Percentiles rank a stretch among this genome's conserved stretches.
phyloP scores from a whole-genome alignment of 2,329 filamentous ascomycete genomes.

The Xylaria sp. region DNA sequence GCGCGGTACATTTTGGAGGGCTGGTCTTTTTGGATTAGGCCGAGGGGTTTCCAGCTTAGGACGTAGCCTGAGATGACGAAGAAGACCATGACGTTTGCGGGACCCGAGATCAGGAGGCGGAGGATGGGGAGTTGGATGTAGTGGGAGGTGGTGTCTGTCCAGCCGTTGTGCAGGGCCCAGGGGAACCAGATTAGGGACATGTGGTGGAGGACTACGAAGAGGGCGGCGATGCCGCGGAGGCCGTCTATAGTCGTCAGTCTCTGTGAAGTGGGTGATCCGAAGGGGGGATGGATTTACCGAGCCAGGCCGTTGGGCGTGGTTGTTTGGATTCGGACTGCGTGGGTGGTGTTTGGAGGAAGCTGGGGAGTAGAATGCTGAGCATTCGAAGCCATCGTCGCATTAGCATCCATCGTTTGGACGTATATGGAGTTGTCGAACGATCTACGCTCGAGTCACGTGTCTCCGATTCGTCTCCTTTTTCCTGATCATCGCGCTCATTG shows the following conservation, averaged over 20 bases:
- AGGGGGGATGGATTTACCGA: constrained; percentile 18
- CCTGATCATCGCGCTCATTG: neutral
- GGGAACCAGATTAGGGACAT: constrained; percentile 31
- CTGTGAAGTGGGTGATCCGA: no score
- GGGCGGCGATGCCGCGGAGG: constrained; percentile 49
- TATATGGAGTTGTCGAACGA: neutral
- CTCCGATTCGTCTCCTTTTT: constrained; percentile 14
- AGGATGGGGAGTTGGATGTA: constrained; percentile 35
- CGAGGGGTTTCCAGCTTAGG: constrained; percentile 35
- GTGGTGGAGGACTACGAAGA: constrained; percentile 51
- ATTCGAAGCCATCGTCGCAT: constrained; percentile 2
- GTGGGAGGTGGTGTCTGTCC: constrained; percentile 17
- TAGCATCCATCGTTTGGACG: neutral
- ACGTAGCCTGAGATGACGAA: constrained; percentile 40
- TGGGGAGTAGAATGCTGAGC: constrained; percentile 19
- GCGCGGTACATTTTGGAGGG: constrained; percentile 20
- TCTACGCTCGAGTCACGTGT: neutral
- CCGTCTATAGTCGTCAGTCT: constrained; percentile 37
- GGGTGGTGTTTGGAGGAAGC: constrained; percentile 16
- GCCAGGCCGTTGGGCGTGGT: constrained; percentile 28
- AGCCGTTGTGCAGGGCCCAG: constrained; percentile 29
- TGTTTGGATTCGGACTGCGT: neutral
- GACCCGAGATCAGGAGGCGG: constrained; percentile 34
- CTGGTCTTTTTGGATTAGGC: constrained; percentile 24
- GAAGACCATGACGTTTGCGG: constrained; percentile 38